Evolutionary conservation across 108 stramenopile genomes (phyloP).

Genomic region (Cyclotella distinguenda): DNA sequence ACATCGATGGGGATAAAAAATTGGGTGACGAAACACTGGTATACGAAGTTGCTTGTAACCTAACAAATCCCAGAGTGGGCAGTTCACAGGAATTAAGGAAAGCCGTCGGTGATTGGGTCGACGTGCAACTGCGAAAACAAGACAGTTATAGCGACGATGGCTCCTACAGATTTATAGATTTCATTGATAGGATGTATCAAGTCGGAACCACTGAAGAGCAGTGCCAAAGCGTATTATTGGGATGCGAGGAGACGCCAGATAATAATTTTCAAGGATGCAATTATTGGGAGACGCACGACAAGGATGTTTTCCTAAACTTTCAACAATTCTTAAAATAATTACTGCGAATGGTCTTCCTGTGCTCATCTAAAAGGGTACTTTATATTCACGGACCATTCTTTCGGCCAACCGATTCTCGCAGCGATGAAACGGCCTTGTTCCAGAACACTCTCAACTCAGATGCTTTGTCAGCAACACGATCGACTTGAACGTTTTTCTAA

Average conservation of each 20-base stretch:
- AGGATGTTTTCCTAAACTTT: conserved; percentile 18
- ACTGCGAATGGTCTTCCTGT: too few species aligned
- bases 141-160: not conserved
- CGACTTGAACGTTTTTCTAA: too few species aligned
- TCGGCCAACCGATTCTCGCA: conserved; percentile 20
- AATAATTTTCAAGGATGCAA: not conserved
- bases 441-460: conserved; percentile 8
- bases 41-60: conserved; percentile 86
- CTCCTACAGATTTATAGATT: conserved; percentile 20
- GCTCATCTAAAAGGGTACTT: not conserved
- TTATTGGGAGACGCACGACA: conserved; percentile 30
- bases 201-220: conserved; percentile 67
- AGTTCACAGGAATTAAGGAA: conserved; percentile 39
- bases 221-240: conserved; percentile 38
- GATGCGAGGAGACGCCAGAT: not conserved
- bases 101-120: conserved; percentile 49
- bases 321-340: too few species aligned
- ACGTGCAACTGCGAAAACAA: not conserved
- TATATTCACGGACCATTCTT: conserved; percentile 1
- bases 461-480: too few species aligned
- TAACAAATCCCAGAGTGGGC: conserved; percentile 52
- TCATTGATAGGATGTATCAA: conserved; percentile 54
- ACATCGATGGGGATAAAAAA: not conserved
- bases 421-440: conserved; percentile 29
- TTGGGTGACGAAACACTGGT: conserved; percentile 8